Base-by-base conservation (phyloP, 148 eudicot species). In the Pouteria glomerata region DNA sequence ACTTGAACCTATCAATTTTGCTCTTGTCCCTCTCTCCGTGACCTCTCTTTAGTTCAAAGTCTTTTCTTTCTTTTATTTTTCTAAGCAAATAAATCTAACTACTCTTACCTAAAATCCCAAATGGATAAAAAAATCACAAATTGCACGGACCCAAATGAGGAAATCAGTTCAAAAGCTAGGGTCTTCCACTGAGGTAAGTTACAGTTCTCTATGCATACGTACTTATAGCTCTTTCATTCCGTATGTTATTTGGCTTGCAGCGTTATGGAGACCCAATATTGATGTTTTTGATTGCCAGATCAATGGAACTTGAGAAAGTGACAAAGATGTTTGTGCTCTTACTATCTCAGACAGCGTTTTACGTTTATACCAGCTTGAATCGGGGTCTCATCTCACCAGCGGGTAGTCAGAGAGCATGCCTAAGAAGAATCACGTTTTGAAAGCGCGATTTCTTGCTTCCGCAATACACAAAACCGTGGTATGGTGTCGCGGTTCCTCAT, bases 321-420 rank as follows among this genome's bases (percentile, higher is more conserved):
- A 87, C 89, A 24, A 83, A 83, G 70, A 79, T 83, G 87, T 81
- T 86, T 75, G 82, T 84, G n/a, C n/a, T n/a, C n/a, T n/a, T n/a
- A n/a, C n/a, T n/a, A n/a, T n/a, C n/a, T n/a, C n/a, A n/a, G n/a
- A n/a, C n/a, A n/a, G n/a, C n/a, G n/a, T n/a, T n/a, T n/a, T n/a
- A n/a, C n/a, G n/a, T n/a, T n/a, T n/a, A n/a, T n/a, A n/a, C n/a
- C n/a, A n/a, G n/a, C n/a, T n/a, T n/a, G n/a, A n/a, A n/a, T n/a
- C n/a, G n/a, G n/a, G n/a, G n/a, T n/a, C n/a, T n/a, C n/a, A n/a
- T n/a, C n/a, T n/a, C n/a, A n/a, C n/a, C n/a, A n/a, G n/a, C n/a
- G n/a, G n/a, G n/a, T n/a, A n/a, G n/a, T n/a, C n/a, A n/a, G n/a
- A n/a, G n/a, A n/a, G n/a, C n/a, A n/a, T n/a, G n/a, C n/a, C n/a